These are phyloP conservation scores for Talaromyces rugulosus DNA, from an alignment of 2,329 filamentous ascomycete genomes.

Conservation along the genomic window DNA sequence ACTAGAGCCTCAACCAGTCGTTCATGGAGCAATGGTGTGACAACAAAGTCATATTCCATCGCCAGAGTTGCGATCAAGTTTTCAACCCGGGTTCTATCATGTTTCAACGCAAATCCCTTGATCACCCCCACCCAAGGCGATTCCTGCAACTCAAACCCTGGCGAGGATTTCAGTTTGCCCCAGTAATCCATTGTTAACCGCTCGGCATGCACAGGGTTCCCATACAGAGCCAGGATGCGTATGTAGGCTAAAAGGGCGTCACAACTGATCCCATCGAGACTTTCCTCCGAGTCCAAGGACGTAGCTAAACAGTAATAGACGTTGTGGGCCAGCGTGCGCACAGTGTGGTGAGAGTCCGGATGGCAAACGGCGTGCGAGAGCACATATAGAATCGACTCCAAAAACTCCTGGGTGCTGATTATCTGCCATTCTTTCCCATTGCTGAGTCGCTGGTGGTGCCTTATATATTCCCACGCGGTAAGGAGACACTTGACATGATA, in stretches of 20 bases:
- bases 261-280: constrained; percentile 28
- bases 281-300: constrained; percentile 36
- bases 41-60: constrained; percentile 48
- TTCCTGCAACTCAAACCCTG: constrained; percentile 14
- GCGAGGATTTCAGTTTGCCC: constrained; percentile 25
- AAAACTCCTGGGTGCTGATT: constrained; percentile 35
- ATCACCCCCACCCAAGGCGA: constrained; percentile 51
- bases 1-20: constrained; percentile 62
- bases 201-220: constrained; percentile 52
- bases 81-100: constrained; percentile 54
- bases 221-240: constrained; percentile 51
- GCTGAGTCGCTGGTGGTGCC: constrained; percentile 26
- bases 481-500: constrained; percentile 61
- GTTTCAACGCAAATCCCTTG: constrained; percentile 58
- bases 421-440: constrained; percentile 29
- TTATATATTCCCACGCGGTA: constrained; percentile 59
- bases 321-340: constrained; percentile 36
- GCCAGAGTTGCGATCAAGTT: constrained; percentile 51
- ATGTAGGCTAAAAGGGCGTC: constrained; percentile 45
- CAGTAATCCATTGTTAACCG: constrained; percentile 42
- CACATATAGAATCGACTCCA: constrained; percentile 38
- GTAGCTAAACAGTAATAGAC: constrained; percentile 28
- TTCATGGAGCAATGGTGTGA: constrained; percentile 39
- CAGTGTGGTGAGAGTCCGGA: constrained; percentile 32
- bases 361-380: constrained; percentile 32